Percentiles rank a stretch among this genome's conserved stretches.
Conservation (phyloP, 2,329 filamentous ascomycete genomes). For the Sporothrix inflata region DNA sequence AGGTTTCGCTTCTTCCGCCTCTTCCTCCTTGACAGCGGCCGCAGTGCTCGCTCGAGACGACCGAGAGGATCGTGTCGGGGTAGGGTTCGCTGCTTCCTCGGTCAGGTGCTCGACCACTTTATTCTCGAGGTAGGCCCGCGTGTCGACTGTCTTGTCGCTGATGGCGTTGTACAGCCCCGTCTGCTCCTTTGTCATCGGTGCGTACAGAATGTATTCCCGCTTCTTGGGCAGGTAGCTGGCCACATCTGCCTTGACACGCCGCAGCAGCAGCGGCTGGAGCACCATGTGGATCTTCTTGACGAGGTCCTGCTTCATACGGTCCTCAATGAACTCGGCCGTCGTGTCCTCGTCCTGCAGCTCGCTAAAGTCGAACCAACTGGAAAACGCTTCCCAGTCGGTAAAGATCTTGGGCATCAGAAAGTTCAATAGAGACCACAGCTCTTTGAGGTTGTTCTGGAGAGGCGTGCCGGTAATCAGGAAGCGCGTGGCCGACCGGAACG, state of each 20-base stretch:
- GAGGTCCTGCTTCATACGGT: slow-evolving; percentile 75
- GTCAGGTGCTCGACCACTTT: slow-evolving; percentile 72
- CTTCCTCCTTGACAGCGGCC: slow-evolving; percentile 22
- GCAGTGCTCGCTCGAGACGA: slow-evolving; percentile 47
- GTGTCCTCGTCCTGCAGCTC: slow-evolving; percentile 82
- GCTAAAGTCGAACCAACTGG: slow-evolving; percentile 96
- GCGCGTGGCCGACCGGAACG: slow-evolving; percentile 86
- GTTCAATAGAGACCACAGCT: slow-evolving; percentile 92
- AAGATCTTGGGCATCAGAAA: slow-evolving; percentile 93
- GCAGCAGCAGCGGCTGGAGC: slow-evolving; percentile 84
- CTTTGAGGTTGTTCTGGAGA: slow-evolving; percentile 91
- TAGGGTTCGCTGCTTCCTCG: not conserved
- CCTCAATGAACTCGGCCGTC: slow-evolving; percentile 76
- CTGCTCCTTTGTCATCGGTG: slow-evolving; percentile 87
- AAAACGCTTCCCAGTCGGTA: slow-evolving; percentile 88
- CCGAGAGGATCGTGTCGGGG: slow-evolving; percentile 5
- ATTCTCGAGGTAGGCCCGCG: slow-evolving; percentile 77
- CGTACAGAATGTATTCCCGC: slow-evolving; percentile 92
- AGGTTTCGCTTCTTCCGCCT: not conserved
- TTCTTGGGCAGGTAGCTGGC: slow-evolving; percentile 92
- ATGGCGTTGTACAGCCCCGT: slow-evolving; percentile 81
- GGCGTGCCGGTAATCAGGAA: slow-evolving; percentile 94
- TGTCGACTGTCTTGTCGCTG: slow-evolving; percentile 60
- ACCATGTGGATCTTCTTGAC: slow-evolving; percentile 94
- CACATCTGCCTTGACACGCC: slow-evolving; percentile 90